These are phyloP conservation scores for Scedosporium boydii DNA, from an alignment of 2,329 filamentous ascomycete genomes.

Conservation along the genomic window DNA sequence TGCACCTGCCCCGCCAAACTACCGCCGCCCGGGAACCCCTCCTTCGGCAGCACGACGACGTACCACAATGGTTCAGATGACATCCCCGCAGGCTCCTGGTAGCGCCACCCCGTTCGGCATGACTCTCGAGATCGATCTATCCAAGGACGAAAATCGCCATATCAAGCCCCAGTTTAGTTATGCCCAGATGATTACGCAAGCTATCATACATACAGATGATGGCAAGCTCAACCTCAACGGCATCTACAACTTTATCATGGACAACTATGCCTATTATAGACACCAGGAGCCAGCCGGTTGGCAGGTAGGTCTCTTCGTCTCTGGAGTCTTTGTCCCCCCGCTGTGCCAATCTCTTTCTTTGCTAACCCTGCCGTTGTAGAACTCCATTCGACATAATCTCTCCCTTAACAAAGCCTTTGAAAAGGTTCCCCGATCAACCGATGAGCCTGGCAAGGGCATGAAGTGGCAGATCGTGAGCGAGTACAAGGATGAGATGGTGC, in stretches of 20 bases:
- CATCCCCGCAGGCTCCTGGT: not conserved
- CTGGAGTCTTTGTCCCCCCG: not conserved
- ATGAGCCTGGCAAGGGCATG: conserved; percentile 97
- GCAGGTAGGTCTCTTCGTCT: conserved; percentile 53
- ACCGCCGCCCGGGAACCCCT: conserved; percentile 52
- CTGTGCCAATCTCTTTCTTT: not conserved
- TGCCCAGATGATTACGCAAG: conserved; percentile 92
- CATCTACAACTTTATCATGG: conserved; percentile 90
- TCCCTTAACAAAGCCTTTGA: conserved; percentile 92
- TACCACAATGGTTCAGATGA: conserved; percentile 5
- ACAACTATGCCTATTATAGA: conserved; percentile 87
- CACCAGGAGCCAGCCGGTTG: conserved; percentile 69
- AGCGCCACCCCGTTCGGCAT: conserved; percentile 5
- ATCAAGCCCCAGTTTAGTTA: conserved; percentile 96
- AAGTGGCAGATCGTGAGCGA: conserved; percentile 93
- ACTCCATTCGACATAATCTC: conserved; percentile 93
- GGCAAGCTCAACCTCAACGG: conserved; percentile 84
- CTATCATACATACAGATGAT: conserved; percentile 77
- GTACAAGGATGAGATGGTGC: conserved; percentile 77
- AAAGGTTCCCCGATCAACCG: conserved; percentile 83
- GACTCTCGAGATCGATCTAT: conserved; percentile 59
- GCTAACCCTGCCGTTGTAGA: conserved; percentile 35
- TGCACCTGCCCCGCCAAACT: conserved; percentile 50
- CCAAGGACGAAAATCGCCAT: conserved; percentile 74
- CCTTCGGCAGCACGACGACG: conserved; percentile 30